Base-by-base conservation (phyloP, 331 rosid genomes). In the Quercus phellos region DNA sequence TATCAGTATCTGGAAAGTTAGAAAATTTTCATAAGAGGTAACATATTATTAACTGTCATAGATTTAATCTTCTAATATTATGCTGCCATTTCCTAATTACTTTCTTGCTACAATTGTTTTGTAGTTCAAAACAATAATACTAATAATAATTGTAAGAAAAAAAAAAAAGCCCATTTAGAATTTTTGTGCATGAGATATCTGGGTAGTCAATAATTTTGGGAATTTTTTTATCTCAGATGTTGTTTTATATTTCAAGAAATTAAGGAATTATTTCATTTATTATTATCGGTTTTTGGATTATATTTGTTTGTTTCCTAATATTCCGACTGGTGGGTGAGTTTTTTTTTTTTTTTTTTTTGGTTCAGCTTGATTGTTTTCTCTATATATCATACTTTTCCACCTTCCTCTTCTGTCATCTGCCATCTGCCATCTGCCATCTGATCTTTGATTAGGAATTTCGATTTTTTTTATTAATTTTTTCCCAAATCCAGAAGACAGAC, bases 361-460 rank as follows among this genome's bases (percentile, higher is more conserved):
- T 38, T 38, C 38, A 7, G 26, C 11, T 50, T 30, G 26, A 32
- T 70, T 21, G 2, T 17, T 27, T 32, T 54, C 27, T 43, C 18
- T 56, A 27, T 54, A 1, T 38, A 8, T 38, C 74, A 77, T 34
- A 2, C 73, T 77, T 42, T 74, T 53, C 71, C 55, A 38, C 0
- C 46, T 54, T 38, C 29, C 80, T 80, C 46, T 68, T 77, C 51
- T 77, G 53, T 54, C 54, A 35, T 84, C 14, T 79, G 59, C 34
- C 34, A 19, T 8, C 14, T 79, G 59, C 34, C 34, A 19, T 8
- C 3, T 70, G 46, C 42, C 42, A 35, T 84, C 14, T 77, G 59
- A 50, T 6, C 16, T 46, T 12, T 46, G 17, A 10, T 46, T 1
- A 1, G 14, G 53, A 46, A 46, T 17, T 46, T 46, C 4, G 16